Evolutionary conservation across 345 rosid species (phyloP).

Genomic region (Rhodamnia rubescens): DNA sequence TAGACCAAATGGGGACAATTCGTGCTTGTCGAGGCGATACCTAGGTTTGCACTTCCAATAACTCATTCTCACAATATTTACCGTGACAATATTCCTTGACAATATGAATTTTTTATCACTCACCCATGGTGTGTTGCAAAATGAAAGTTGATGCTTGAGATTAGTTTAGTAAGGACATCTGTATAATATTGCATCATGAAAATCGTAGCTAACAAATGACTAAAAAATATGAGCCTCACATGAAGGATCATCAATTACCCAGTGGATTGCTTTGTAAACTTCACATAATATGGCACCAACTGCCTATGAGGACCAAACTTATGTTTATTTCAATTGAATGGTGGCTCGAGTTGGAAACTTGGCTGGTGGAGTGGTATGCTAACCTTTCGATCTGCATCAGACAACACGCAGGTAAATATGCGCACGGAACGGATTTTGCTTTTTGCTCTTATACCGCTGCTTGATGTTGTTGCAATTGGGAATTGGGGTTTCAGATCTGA

Average conservation of each 20-base stretch:
- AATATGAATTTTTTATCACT: not conserved
- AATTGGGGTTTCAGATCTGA: not conserved
- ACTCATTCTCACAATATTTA: not conserved
- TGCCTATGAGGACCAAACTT: not conserved
- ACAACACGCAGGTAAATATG: not conserved
- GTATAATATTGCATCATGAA: not conserved
- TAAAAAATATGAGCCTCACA: not conserved
- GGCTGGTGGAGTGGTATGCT: not conserved
- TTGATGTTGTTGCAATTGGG: not conserved
- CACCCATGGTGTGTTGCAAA: not conserved
- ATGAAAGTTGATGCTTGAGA: not conserved
- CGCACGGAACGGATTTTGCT: not conserved
- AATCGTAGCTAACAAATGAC: not conserved
- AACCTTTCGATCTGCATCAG: not conserved
- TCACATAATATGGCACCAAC: not conserved
- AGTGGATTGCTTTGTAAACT: not conserved
- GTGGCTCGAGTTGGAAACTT: not conserved
- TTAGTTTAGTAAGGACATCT: not conserved
- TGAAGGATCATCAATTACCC: not conserved
- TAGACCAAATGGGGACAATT: not conserved
- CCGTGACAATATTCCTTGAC: not conserved
- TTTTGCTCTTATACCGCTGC: not conserved
- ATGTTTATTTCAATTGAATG: not conserved
- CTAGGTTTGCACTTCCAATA: not conserved
- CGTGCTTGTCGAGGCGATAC: not conserved